Percentiles rank a stretch among this genome's conserved stretches.
Evolutionary conservation across 225 moss, liverwort and hornwort genomes (phyloP).

Genomic region (Pleurozium schreberi): DNA sequence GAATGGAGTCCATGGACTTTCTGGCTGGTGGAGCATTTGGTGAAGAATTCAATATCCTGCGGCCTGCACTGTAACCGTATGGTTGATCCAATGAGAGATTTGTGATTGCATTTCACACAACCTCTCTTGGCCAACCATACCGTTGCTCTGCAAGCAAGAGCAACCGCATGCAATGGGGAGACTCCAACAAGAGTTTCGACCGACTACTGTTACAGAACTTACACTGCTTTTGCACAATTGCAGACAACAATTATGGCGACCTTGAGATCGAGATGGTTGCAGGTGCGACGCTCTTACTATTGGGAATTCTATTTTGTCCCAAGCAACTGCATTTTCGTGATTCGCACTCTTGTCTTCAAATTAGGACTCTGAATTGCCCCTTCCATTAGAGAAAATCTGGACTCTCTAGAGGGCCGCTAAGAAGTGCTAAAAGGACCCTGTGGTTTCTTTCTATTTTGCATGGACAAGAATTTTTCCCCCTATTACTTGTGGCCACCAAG

Average conservation of each 20-base stretch:
- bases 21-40: neutral
- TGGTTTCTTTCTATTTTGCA: no score
- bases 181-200: neutral
- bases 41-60: neutral
- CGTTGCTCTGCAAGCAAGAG: fast-evolving
- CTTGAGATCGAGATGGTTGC: neutral
- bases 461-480: no score
- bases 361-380: no score
- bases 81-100: neutral
- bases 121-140: neutral
- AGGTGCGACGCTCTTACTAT: neutral
- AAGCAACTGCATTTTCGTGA: neutral
- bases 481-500: no score
- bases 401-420: no score
- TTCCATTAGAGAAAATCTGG: no score
- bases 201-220: no score
- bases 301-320: neutral
- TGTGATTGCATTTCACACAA: neutral
- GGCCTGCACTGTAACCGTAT: neutral
- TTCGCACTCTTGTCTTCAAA: no score
- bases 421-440: no score
- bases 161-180: no score
- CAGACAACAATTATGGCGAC: neutral
- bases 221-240: no score
- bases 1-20: no score